Conservation (phyloP, 2,329 filamentous ascomycete genomes). For the Cephalotrichum gorgonifer region DNA sequence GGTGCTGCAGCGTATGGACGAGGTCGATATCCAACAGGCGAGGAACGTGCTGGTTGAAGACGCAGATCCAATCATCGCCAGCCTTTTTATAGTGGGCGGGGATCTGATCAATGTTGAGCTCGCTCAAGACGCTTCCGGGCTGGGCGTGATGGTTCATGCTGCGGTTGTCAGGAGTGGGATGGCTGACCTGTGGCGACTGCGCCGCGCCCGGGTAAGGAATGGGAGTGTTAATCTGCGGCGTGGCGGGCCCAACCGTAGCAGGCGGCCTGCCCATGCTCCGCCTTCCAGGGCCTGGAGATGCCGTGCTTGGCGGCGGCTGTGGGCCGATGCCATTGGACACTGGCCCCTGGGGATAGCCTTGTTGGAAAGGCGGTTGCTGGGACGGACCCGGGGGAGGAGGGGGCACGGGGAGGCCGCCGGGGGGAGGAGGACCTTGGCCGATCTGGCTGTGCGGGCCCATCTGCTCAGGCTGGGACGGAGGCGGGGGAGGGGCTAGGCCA, state of each 20-base stretch:
- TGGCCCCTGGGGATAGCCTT: constrained; percentile 51
- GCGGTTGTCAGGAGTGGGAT: constrained; percentile 65
- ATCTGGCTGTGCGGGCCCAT: constrained; percentile 41
- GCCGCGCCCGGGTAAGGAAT: constrained; percentile 76
- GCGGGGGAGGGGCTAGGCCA: constrained; percentile 70
- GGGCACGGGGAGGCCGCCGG: constrained; percentile 41
- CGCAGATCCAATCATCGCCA: constrained; percentile 86
- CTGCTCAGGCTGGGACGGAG: constrained; percentile 62
- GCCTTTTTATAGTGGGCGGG: constrained; percentile 83
- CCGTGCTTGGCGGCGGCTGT: constrained; percentile 73
- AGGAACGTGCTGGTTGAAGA: constrained; percentile 88
- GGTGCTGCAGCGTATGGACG: constrained; percentile 83
- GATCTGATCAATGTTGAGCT: constrained; percentile 77
- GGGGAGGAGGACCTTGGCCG: constrained; percentile 59
- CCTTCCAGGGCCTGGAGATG: constrained; percentile 77
- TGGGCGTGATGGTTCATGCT: constrained; percentile 17
- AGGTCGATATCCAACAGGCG: constrained; percentile 88
- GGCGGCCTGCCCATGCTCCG: constrained; percentile 58
- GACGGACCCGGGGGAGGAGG: constrained; percentile 50
- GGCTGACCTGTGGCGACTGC: constrained; percentile 77
- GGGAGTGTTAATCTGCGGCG: constrained; percentile 83
- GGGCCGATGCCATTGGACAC: constrained; percentile 63
- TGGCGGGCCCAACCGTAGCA: constrained; percentile 51
- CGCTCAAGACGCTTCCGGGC: constrained; percentile 59
- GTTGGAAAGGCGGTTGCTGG: constrained; percentile 63